Evolutionary conservation across 2,329 filamentous ascomycete species (phyloP).

Genomic region (Sporothrix euskadiensis): DNA sequence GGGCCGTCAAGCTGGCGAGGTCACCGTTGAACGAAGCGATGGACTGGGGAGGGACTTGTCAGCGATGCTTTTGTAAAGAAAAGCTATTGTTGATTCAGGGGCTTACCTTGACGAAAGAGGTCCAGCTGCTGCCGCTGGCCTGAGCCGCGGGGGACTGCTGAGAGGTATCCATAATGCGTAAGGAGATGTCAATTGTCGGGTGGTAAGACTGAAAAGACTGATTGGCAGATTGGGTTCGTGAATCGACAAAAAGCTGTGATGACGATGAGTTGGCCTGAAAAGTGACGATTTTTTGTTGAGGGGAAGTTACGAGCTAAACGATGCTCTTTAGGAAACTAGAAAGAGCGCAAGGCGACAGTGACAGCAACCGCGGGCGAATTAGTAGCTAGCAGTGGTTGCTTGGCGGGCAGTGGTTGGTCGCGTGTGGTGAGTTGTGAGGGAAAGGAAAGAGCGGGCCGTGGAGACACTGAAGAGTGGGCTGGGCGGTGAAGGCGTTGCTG

Average conservation of each 20-base stretch:
- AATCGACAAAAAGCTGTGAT: neutral
- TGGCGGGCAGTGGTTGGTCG: slow-evolving; percentile 12
- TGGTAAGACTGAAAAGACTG: neutral
- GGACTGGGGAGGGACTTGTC: slow-evolving; percentile 48
- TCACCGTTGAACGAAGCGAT: slow-evolving; percentile 82
- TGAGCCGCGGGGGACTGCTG: slow-evolving; percentile 38
- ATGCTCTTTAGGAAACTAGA: slow-evolving; percentile 1
- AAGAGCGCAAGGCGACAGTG: neutral
- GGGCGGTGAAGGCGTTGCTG: slow-evolving; percentile 6
- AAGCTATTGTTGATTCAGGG: neutral
- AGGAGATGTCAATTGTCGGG: neutral
- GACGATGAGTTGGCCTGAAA: neutral
- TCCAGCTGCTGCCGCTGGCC: slow-evolving; percentile 50
- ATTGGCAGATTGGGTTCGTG: neutral
- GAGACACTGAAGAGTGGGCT: neutral
- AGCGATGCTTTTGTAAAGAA: neutral
- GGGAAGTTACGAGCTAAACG: slow-evolving; percentile 13
- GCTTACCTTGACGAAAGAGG: slow-evolving; percentile 54
- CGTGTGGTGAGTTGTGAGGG: neutral
- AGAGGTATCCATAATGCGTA: slow-evolving; percentile 27
- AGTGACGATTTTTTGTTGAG: slow-evolving; percentile 13
- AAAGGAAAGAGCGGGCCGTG: slow-evolving; percentile 9
- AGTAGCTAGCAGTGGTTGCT: neutral
- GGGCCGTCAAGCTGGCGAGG: slow-evolving; percentile 75
- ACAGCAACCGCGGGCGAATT: neutral